Evolutionary conservation across 768 basidiomycete species (phyloP), one percentile per base, ranked within the genome.

Genomic region (Leucocoprinus leucothites): DNA sequence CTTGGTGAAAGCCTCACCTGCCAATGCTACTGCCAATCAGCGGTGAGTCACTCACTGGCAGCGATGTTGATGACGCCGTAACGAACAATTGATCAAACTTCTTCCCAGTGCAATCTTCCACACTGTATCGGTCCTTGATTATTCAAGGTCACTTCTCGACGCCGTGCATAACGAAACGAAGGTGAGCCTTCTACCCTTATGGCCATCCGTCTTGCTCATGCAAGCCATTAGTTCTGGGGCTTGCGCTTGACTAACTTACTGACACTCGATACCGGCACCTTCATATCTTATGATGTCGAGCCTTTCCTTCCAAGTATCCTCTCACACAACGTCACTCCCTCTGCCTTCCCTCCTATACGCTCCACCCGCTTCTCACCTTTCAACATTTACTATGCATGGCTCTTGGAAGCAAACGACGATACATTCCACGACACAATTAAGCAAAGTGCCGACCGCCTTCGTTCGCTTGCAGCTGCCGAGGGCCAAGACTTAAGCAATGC

Each of bases 301-400:
- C 79, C 80, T 0, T 76, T 83, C 71, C 68, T 81, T 1, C 65
- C 77, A 1, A 53, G 61, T 45, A 53, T 76, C 48, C 74, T 75
- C 57, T 66, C 67, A 5, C 75, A 77, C 57, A 74, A 63, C 31
- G 51, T 65, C 26, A 64, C 61, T 9, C 54, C 66, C 0, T 72
- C 79, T 18, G 82, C 82, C 2, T 84, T 75, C 64, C 82, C 81
- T 1, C 75, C 75, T 11, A 64, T 65, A 24, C 76, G 80, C 46
- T 50, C 61, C 0, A 53, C 51, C 3, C 64, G 66, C 31, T 71
- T 77, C 56, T 70, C 73, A 7, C 80, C 83, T 9, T 65, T 80
- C 36, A 78, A 79, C 65, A 70, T 81, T 22, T 67, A 69, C 60
- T 80, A 69, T 52, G 74, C 73, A 1, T 85, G 82, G 81, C 48